These are phyloP conservation scores for Trifolium subterraneum DNA, from an alignment of 306 rosid species.

Conservation along the genomic window DNA sequence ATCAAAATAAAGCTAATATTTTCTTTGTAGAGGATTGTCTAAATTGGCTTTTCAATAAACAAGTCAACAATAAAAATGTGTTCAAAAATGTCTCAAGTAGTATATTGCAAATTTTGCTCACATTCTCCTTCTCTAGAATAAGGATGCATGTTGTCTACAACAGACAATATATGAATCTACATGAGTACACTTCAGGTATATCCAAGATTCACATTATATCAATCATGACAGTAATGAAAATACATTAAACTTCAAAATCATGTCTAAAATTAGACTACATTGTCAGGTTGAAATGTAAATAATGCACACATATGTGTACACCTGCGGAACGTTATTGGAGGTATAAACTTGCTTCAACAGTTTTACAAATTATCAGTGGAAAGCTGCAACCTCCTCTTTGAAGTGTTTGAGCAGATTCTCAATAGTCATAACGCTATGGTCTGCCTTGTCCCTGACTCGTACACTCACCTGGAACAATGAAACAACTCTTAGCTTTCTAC, in stretches of 20 bases:
- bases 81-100: not conserved
- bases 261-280: slow-evolving; percentile 22
- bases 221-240: slow-evolving; percentile 7
- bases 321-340: not conserved
- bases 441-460: slow-evolving; percentile 75
- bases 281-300: slow-evolving; percentile 27
- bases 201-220: slow-evolving; percentile 31
- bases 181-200: not conserved
- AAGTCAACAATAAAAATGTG: not conserved
- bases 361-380: slow-evolving; percentile 48
- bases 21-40: not conserved
- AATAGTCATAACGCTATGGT: slow-evolving; percentile 65
- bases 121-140: not conserved
- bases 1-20: not conserved
- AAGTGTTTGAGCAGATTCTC: slow-evolving; percentile 72
- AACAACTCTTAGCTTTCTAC: slow-evolving; percentile 37
- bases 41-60: not conserved
- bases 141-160: not conserved
- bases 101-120: not conserved
- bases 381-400: slow-evolving; percentile 66
- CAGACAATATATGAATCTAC: not conserved
- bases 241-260: slow-evolving; percentile 22
- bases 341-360: slow-evolving; percentile 2
- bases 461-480: slow-evolving; percentile 83
- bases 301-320: slow-evolving; percentile 43